These are phyloP conservation scores for Chrysophaeum taylorii DNA, from an alignment of 352 stramenopile species.

Conservation along the genomic window DNA sequence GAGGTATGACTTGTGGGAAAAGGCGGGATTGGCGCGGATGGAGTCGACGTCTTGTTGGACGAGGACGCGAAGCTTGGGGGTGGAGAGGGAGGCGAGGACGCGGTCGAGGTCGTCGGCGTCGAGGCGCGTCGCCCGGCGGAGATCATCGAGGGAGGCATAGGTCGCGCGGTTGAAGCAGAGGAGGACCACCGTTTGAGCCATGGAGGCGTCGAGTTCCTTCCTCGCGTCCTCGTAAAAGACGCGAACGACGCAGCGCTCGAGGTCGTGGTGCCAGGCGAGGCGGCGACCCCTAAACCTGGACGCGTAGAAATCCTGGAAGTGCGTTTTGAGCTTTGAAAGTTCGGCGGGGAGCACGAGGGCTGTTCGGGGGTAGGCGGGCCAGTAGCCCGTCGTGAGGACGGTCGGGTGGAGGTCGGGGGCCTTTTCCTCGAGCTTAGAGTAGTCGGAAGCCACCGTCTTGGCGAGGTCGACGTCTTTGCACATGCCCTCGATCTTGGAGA, in stretches of 20 bases:
- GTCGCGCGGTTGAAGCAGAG: neutral
- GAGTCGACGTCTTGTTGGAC: no score
- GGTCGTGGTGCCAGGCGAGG: no score
- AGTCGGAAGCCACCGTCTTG: constrained; percentile 82
- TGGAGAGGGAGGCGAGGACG: no score
- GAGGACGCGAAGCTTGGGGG: no score
- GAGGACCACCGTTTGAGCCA: no score
- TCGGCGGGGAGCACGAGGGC: neutral
- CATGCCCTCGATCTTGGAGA: constrained; percentile 98
- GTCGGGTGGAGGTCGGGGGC: no score
- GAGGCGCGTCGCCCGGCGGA: neutral
- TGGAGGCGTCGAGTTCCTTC: neutral
- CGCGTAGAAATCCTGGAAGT: neutral
- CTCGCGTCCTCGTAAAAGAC: neutral
- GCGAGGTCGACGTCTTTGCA: constrained; percentile 97
- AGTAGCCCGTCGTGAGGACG: no score
- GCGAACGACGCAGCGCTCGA: no score
- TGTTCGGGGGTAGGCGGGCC: no score
- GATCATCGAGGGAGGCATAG: neutral
- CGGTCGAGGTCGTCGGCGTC: neutral
- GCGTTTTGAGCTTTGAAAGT: neutral
- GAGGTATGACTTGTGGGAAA: neutral
- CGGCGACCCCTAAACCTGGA: neutral
- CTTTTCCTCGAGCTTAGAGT: constrained; percentile 45
- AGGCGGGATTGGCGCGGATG: no score